Conservation (phyloP, 2,329 filamentous ascomycete species). For the Microsporum canis region DNA sequence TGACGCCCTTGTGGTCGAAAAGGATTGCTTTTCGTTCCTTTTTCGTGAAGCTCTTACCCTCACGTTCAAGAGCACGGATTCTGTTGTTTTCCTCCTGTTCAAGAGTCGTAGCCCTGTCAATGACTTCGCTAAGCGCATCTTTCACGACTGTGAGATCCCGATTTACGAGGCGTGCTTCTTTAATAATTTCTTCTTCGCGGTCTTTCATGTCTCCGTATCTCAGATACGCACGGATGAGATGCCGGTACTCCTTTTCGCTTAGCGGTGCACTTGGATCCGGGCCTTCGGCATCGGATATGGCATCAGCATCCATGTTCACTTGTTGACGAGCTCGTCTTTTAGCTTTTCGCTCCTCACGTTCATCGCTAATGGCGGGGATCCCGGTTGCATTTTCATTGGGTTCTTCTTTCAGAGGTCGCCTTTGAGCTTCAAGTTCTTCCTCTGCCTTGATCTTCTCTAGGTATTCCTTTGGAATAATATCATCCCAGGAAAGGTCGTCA, state of each 20-base stretch:
- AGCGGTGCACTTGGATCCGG: conserved; percentile 79
- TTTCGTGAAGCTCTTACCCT: conserved; percentile 77
- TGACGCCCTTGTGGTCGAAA: conserved; percentile 86
- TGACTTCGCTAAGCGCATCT: conserved; percentile 63
- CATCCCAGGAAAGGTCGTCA: conserved; percentile 85
- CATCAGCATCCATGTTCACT: conserved; percentile 53
- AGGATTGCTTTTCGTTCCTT: conserved; percentile 96
- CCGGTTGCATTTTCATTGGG: conserved; percentile 27
- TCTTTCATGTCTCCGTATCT: conserved; percentile 86
- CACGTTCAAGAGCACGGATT: conserved; percentile 53
- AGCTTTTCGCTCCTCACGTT: conserved; percentile 53
- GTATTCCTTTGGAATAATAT: conserved; percentile 92
- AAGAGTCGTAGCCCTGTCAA: conserved; percentile 57
- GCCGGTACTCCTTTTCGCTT: conserved; percentile 82
- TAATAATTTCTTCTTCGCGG: conserved; percentile 72
- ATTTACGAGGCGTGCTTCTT: conserved; percentile 71
- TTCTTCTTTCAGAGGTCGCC: conserved; percentile 59
- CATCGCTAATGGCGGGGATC: conserved; percentile 26
- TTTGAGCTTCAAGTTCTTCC: conserved; percentile 68
- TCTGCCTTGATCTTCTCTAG: conserved; percentile 81
- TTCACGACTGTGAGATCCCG: conserved; percentile 73
- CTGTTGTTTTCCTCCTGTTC: conserved; percentile 61
- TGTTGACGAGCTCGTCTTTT: conserved; percentile 62
- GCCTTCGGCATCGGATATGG: conserved; percentile 53
- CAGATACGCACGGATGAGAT: conserved; percentile 81